These are phyloP conservation scores for Corylus avellana DNA, from an alignment of 306 rosid species.

Conservation along the genomic window DNA sequence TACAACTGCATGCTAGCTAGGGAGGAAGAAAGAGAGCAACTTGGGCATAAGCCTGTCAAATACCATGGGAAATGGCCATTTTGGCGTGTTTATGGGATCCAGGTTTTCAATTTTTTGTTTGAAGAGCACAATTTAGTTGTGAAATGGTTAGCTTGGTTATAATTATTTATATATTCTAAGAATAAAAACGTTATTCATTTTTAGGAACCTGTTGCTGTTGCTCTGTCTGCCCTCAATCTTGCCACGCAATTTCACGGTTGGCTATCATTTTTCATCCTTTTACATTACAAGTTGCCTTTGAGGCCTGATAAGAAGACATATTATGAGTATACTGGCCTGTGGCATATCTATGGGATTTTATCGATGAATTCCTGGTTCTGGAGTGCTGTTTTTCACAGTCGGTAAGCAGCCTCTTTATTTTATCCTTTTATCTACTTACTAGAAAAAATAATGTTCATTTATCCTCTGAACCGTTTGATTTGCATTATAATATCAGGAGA, in stretches of 20 bases:
- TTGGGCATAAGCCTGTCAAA: slow-evolving; percentile 75
- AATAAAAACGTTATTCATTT: slow-evolving; percentile 29
- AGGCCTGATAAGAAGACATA: slow-evolving; percentile 65
- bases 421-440: slow-evolving; percentile 3
- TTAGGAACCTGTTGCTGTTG: slow-evolving; percentile 95
- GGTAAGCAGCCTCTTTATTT: slow-evolving; percentile 52
- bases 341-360: slow-evolving; percentile 86
- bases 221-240: slow-evolving; percentile 85
- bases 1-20: slow-evolving; percentile 85
- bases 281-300: slow-evolving; percentile 83
- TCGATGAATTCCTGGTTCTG: slow-evolving; percentile 93
- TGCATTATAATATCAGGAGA: neutral
- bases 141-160: slow-evolving; percentile 13
- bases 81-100: slow-evolving; percentile 84
- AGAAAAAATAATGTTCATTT: neutral
- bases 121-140: slow-evolving; percentile 14
- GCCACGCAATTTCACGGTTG: slow-evolving; percentile 98
- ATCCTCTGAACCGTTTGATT: neutral
- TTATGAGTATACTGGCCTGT: slow-evolving; percentile 85
- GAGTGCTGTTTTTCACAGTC: slow-evolving; percentile 88
- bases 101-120: slow-evolving; percentile 51
- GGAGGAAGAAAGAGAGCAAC: slow-evolving; percentile 82
- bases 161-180: slow-evolving; percentile 20
- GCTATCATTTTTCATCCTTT: slow-evolving; percentile 92
- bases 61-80: slow-evolving; percentile 98